A percentile compares a stretch with the other conserved stretches of the same genome.
Conservation (phyloP, 768 basidiomycete genomes). For the Suillus subalutaceus region DNA sequence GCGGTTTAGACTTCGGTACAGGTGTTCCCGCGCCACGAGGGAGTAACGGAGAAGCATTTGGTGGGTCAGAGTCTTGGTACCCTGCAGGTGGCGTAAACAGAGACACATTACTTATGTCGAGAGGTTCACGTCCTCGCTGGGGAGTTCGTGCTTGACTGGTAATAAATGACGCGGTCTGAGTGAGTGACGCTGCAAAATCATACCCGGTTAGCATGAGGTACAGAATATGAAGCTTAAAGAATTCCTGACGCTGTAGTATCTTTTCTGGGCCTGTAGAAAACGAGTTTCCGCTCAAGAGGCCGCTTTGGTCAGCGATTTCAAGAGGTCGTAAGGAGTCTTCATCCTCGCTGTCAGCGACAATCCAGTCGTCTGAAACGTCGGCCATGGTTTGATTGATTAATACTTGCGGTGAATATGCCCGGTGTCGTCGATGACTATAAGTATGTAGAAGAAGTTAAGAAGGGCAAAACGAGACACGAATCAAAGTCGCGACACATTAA, state of each 20-base stretch:
- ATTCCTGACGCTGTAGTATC: neutral
- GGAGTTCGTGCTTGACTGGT: slow-evolving; percentile 20
- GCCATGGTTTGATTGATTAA: slow-evolving; percentile 12
- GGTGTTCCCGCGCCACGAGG: slow-evolving; percentile 8
- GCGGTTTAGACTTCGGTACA: slow-evolving; percentile 21
- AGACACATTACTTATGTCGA: slow-evolving; percentile 16
- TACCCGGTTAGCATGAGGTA: neutral
- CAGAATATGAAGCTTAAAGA: neutral
- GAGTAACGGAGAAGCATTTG: slow-evolving; percentile 16
- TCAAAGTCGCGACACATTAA: slow-evolving; percentile 1
- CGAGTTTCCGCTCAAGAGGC: neutral
- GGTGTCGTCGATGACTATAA: slow-evolving; percentile 3
- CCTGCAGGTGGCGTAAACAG: slow-evolving; percentile 31
- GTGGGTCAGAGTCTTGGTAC: slow-evolving; percentile 6
- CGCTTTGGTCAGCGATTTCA: neutral
- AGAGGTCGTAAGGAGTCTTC: slow-evolving; percentile 25
- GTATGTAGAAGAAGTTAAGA: neutral
- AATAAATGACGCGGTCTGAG: slow-evolving; percentile 25
- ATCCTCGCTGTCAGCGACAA: slow-evolving; percentile 54
- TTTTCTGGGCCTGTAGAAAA: neutral
- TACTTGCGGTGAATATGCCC: neutral
- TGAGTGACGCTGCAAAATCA: slow-evolving; percentile 15
- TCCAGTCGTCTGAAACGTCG: slow-evolving; percentile 36
- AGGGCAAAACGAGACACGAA: neutral
- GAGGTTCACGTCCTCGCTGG: slow-evolving; percentile 10